These are phyloP conservation scores for Tylopilus vinaceipallidus DNA, from an alignment of 768 basidiomycete genomes.

Conservation along the genomic window DNA sequence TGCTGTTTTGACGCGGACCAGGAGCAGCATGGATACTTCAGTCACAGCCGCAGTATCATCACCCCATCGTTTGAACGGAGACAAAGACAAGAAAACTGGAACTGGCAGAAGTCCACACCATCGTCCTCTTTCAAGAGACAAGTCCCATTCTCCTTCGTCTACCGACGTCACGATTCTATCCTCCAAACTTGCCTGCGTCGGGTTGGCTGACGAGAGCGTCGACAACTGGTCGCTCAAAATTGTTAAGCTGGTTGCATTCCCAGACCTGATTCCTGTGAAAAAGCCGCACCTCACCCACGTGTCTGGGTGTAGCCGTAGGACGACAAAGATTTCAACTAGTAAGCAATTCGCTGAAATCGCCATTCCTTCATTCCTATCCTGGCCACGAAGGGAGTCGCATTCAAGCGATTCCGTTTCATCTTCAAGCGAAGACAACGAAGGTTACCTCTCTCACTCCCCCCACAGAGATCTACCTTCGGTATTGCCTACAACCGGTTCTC, in stretches of 20 bases:
- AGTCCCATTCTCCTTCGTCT: constrained; percentile 53
- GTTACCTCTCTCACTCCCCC: constrained; percentile 63
- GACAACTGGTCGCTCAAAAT: constrained; percentile 78
- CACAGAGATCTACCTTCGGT: constrained; percentile 35
- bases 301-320: constrained; percentile 1
- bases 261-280: constrained; percentile 56
- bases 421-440: constrained; percentile 42
- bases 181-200: constrained; percentile 76
- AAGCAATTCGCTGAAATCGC: constrained; percentile 12
- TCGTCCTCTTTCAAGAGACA: constrained; percentile 29
- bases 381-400: constrained; percentile 21
- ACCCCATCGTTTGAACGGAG: constrained; percentile 5
- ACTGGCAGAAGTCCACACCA: constrained; percentile 4
- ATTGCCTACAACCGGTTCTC: constrained; percentile 36
- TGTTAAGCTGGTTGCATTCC: constrained; percentile 73
- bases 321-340: constrained; percentile 3
- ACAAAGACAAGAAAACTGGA: constrained; percentile 3
- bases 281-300: constrained; percentile 6
- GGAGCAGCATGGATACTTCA: constrained; percentile 39
- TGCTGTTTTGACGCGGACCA: constrained; percentile 49
- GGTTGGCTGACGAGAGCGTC: constrained; percentile 63
- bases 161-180: constrained; percentile 61
- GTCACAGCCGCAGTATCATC: constrained; percentile 11
- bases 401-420: constrained; percentile 28
- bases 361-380: constrained; percentile 22